These are phyloP conservation scores for Speleostelium caveatum DNA, from an alignment of 78 protist species.

Conservation along the genomic window DNA sequence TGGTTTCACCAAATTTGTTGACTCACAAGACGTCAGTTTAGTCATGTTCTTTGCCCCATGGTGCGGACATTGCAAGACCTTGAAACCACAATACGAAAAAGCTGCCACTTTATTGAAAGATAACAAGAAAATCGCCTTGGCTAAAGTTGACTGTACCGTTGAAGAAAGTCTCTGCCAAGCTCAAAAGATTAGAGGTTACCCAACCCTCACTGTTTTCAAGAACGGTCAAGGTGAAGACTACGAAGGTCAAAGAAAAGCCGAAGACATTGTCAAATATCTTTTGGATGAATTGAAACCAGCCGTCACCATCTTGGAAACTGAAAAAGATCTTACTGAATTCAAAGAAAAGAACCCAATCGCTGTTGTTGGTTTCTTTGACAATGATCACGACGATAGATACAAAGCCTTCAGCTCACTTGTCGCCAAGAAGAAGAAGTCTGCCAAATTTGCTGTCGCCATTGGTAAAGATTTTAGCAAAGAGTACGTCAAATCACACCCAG, in stretches of 20 bases:
- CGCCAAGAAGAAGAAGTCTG: slow-evolving; percentile 13
- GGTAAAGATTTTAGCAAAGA: slow-evolving; percentile 4
- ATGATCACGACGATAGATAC: slow-evolving; percentile 65
- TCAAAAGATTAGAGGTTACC: slow-evolving; percentile 59
- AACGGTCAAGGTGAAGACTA: slow-evolving; percentile 84
- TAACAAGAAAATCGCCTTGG: slow-evolving; percentile 53
- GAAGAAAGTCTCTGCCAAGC: slow-evolving; percentile 36
- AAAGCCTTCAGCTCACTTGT: slow-evolving; percentile 4
- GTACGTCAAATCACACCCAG: slow-evolving; percentile 41
- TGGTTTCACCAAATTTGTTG: background rate
- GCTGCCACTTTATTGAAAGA: slow-evolving; percentile 52
- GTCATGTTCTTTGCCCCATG: slow-evolving; percentile 79
- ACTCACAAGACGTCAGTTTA: slow-evolving; percentile 36
- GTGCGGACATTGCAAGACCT: slow-evolving; percentile 93
- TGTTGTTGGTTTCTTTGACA: slow-evolving; percentile 83
- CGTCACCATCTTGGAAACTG: slow-evolving; percentile 36
- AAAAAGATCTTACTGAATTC: slow-evolving; percentile 57
- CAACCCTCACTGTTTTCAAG: slow-evolving; percentile 76
- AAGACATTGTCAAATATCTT: slow-evolving; percentile 82
- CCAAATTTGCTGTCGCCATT: slow-evolving; percentile 65
- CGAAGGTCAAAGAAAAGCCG: slow-evolving; percentile 85
- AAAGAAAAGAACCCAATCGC: slow-evolving; percentile 15
- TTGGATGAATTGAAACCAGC: slow-evolving; percentile 81
- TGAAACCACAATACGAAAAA: slow-evolving; percentile 85
- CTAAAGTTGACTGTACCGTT: slow-evolving; percentile 75